Conservation (phyloP, 805 yeast species). For the Cyberlindnera bimundalis region DNA sequence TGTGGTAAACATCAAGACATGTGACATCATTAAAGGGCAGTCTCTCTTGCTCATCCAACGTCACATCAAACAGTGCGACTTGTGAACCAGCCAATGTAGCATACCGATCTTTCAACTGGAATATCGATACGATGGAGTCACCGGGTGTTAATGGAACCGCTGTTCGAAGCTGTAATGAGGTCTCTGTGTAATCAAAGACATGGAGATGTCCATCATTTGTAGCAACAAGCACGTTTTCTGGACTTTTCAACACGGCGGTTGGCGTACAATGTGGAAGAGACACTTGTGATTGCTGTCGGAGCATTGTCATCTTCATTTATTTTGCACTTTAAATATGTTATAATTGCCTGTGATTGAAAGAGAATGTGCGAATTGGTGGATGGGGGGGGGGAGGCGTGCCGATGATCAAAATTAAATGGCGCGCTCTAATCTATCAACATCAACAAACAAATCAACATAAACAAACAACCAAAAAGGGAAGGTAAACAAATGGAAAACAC, state of each 20-base stretch:
- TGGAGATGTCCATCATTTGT: conserved; percentile 11
- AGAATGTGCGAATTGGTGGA: no score
- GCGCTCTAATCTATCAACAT: background rate
- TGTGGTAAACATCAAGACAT: conserved; percentile 5
- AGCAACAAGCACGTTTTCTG: conserved; percentile 8
- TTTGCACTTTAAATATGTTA: no score
- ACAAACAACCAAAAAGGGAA: background rate
- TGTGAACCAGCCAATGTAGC: conserved; percentile 4
- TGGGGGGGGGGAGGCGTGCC: no score
- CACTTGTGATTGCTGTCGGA: conserved; percentile 3
- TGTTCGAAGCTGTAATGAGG: background rate
- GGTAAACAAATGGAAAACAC: conserved; percentile 1
- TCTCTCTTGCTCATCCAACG: conserved; percentile 16
- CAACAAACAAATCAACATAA: background rate
- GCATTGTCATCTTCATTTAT: conserved; percentile 1
- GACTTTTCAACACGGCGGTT: conserved; percentile 7
- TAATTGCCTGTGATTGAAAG: no score
- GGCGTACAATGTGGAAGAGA: conserved; percentile 8
- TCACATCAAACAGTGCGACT: conserved; percentile 12
- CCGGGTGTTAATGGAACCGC: conserved; percentile 8
- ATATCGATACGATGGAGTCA: conserved; percentile 5
- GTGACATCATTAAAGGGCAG: conserved; percentile 21
- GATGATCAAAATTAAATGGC: no score
- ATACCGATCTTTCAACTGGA: conserved; percentile 1
- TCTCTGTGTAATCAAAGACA: conserved; percentile 3